Percentiles rank a stretch among this genome's conserved stretches.
Conservation (phyloP, 2,329 filamentous ascomycete genomes). For the Fusarium clavum region DNA sequence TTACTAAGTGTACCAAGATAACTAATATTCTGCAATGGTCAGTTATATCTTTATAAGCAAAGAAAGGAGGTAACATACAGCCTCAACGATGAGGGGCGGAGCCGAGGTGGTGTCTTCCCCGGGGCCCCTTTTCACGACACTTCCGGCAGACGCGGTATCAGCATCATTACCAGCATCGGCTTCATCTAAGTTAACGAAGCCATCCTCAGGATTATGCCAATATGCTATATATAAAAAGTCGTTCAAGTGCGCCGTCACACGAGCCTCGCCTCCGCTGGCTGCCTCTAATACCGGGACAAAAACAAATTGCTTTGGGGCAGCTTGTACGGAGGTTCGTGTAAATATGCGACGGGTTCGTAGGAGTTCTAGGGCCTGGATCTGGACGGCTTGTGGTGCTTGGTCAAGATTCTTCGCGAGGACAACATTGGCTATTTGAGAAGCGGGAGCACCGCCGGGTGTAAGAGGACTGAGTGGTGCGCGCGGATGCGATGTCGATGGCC, state of each 20-base stretch:
- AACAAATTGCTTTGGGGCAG: constrained; percentile 81
- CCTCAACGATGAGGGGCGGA: constrained; percentile 56
- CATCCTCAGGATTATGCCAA: constrained; percentile 79
- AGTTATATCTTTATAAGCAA: constrained; percentile 4
- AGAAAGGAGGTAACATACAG: constrained; percentile 50
- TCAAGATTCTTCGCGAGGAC: constrained; percentile 86
- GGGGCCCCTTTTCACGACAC: constrained; percentile 58
- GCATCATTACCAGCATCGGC: constrained; percentile 49
- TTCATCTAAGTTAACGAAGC: constrained; percentile 80
- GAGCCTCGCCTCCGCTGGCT: constrained; percentile 58
- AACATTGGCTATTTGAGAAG: constrained; percentile 76
- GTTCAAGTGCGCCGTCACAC: constrained; percentile 72
- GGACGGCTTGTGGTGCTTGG: constrained; percentile 76
- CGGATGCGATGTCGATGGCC: constrained; percentile 38
- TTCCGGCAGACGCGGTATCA: constrained; percentile 55
- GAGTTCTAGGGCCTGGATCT: constrained; percentile 83
- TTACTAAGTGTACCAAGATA: constrained; percentile 69
- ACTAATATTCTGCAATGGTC: constrained; percentile 63
- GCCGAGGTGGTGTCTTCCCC: constrained; percentile 32
- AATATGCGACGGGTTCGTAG: constrained; percentile 83
- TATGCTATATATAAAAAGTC: constrained; percentile 92
- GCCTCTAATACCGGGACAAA: constrained; percentile 78
- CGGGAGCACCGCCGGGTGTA: constrained; percentile 41
- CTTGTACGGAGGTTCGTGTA: constrained; percentile 78
- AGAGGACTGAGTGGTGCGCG: constrained; percentile 47